Percentiles rank a stretch among this genome's conserved stretches.
phyloP scores from a whole-genome alignment of 139 green algal genomes.

The Tetradesmus lagerheimii region DNA sequence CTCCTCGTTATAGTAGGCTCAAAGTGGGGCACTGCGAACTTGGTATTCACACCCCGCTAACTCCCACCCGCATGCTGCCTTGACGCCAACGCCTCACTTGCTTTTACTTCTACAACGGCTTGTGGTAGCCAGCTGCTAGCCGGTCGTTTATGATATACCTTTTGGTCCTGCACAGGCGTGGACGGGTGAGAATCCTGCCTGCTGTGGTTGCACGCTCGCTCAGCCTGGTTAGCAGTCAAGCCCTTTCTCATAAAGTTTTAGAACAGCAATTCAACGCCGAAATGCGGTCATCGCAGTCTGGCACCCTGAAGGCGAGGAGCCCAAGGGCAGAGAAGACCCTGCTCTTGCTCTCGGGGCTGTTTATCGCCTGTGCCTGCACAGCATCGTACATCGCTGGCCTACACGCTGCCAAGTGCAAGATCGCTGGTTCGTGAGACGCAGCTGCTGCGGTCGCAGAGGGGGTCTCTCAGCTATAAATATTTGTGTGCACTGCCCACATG shows the following conservation, averaged over 20 bases:
- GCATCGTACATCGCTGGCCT: background rate
- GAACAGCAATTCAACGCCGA: background rate
- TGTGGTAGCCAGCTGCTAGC: background rate
- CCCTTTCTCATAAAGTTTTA: background rate
- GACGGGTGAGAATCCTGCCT: no score
- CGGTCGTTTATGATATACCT: background rate
- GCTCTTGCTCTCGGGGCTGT: background rate
- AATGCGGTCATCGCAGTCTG: background rate
- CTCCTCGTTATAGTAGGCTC: no score
- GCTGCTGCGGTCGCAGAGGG: background rate
- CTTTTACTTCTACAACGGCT: background rate
- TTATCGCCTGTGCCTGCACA: background rate
- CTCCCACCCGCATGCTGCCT: no score
- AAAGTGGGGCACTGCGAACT: background rate
- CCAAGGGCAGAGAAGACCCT: background rate
- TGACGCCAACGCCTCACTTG: background rate
- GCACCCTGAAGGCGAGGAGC: background rate
- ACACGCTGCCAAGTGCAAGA: background rate
- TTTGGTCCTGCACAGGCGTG: no score
- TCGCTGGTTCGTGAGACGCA: background rate
- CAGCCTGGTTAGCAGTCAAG: no score
- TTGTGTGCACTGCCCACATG: background rate
- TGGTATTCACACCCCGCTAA: background rate
- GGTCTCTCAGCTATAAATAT: no score
- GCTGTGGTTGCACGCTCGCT: no score